These are phyloP conservation scores for Brassica rapa DNA, from an alignment of 345 rosid species.

Conservation along the genomic window DNA sequence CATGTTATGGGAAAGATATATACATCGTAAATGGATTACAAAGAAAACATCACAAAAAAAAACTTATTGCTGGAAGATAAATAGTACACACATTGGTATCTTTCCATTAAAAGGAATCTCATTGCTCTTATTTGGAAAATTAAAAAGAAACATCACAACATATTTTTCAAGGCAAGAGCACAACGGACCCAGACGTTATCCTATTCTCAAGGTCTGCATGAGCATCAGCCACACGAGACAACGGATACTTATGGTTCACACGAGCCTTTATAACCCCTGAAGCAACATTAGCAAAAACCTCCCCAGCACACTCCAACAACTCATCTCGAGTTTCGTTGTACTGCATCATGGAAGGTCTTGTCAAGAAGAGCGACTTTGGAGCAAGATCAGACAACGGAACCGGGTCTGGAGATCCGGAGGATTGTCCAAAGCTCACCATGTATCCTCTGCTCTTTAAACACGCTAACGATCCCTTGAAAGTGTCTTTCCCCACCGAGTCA, in stretches of 20 bases:
- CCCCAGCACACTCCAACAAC: conserved; percentile 71
- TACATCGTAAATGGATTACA: no score
- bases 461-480: conserved; percentile 75
- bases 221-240: conserved; percentile 73
- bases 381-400: conserved; percentile 72
- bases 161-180: conserved; percentile 60
- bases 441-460: conserved; percentile 76
- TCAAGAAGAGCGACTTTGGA: conserved; percentile 73
- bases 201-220: conserved; percentile 77
- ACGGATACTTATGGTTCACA: conserved; percentile 70
- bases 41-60: no score
- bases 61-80: background rate
- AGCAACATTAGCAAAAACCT: conserved; percentile 62
- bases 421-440: conserved; percentile 90
- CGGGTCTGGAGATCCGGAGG: conserved; percentile 81
- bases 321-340: conserved; percentile 72
- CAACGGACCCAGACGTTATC: conserved; percentile 71
- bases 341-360: conserved; percentile 76
- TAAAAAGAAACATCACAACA: background rate
- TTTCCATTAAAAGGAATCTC: conserved; percentile 2
- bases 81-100: background rate
- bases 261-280: conserved; percentile 65
- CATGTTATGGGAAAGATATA: background rate
- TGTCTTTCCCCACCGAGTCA: conserved; percentile 93
- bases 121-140: conserved; percentile 21